Base-by-base conservation (phyloP, 225 moss, liverwort and hornwort species). In the Polytrichum formosum region DNA sequence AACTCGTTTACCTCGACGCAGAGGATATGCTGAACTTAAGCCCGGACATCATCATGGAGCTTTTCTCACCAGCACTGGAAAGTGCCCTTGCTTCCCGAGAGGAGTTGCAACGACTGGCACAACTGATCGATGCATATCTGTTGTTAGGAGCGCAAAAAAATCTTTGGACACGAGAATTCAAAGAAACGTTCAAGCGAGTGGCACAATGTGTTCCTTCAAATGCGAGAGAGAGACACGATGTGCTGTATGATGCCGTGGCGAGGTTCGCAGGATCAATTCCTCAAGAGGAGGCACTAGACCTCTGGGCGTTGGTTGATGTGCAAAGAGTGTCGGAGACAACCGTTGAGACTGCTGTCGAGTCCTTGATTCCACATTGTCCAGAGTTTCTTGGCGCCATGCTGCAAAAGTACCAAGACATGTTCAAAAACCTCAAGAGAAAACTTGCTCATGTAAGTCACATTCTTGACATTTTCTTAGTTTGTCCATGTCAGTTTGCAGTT, bases 221-320 rank as follows among this genome's bases (percentile, higher is more conserved):
- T 55, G 61, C 54, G 23, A 76, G 71, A 7, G 13, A 55, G 17
- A 71, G 65, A 0, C 83, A 77, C 29, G 80, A 80, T 35, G 66
- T 61, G 5, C 19, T 80, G 26, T 66, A 68, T 23, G 80, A 83
- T 55, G 83, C 68, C 30, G 74, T 83, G 2, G 37, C 64, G 6
- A 65, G 65, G 53, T 80, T 83, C 46, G 27, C 60, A 5, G n/a
- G 10, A 67, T 74, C 18, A 0, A 62, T 64, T 7, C n/a, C 55
- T 0, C 64, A 30, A 7, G 35, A 26, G 1, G 65, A 68, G 18
- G 61, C 72, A 7, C 7, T 16, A 1, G 67, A 55, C 6, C 18
- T 80, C 6, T 83, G 74, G 74, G 64, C 61, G 4, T 37, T 83
- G 68, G 30, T 83, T 1, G 74, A 83, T 21, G 7, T 68, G 13